A percentile compares a stretch with the other conserved stretches of the same genome.
phyloP scores from a whole-genome alignment of 495 filamentous ascomycete species.

The Lasiosphaeria ovina region DNA sequence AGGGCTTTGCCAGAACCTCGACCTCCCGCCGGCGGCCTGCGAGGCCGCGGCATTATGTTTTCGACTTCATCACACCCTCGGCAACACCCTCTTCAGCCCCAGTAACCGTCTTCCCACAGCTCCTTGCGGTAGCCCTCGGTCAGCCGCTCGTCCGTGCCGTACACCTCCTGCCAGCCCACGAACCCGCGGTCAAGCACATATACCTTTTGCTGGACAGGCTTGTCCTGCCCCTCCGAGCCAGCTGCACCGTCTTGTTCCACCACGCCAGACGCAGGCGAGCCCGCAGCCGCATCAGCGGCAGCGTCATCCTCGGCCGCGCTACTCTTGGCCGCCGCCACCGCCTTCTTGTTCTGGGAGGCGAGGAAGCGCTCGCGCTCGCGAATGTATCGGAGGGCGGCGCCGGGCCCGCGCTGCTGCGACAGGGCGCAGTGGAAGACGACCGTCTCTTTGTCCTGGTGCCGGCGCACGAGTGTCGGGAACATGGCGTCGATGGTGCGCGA shows the following conservation, averaged over 20 bases:
- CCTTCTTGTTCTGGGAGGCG: constrained; percentile 13
- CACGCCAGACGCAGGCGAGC: background rate
- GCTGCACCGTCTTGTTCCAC: constrained; percentile 7
- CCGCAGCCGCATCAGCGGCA: background rate
- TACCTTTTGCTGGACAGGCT: constrained; percentile 60
- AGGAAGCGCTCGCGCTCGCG: constrained; percentile 57
- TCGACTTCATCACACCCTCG: background rate
- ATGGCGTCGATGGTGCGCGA: constrained; percentile 67
- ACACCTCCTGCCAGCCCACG: constrained; percentile 86
- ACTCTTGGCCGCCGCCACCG: constrained; percentile 14
- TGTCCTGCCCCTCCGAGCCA: constrained; percentile 15
- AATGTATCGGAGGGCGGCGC: constrained; percentile 67
- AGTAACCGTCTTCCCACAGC: constrained; percentile 73
- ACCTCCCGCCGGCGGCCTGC: too few species aligned
- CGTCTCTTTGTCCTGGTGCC: constrained; percentile 70
- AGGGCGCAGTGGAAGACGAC: constrained; percentile 97
- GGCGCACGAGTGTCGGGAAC: constrained; percentile 78
- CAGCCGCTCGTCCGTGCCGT: constrained; percentile 72
- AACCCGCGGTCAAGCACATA: constrained; percentile 84
- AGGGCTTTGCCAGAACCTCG: too few species aligned
- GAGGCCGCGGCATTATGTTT: background rate
- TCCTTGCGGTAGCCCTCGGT: constrained; percentile 85
- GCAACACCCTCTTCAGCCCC: constrained; percentile 17
- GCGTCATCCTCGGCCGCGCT: background rate
- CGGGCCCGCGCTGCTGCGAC: constrained; percentile 80